Evolutionary conservation across 352 stramenopile species (phyloP), one percentile per base, ranked within the genome.

Genomic region (Globisporangium radiosum): DNA sequence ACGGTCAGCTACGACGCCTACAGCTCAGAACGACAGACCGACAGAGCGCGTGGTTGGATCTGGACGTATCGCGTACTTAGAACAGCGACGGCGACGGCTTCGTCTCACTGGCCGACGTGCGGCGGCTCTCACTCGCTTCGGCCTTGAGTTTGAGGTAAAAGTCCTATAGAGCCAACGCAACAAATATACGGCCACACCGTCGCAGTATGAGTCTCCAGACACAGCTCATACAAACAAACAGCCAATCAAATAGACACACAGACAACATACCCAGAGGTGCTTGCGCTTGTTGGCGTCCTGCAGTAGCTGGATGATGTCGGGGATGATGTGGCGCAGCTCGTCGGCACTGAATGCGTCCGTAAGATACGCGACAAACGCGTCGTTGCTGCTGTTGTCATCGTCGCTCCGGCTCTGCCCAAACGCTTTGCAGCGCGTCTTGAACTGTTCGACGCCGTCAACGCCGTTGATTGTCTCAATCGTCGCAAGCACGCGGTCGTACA

Each of bases 391-490:
- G 60, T 88, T 64, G 44, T 84, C 74, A 68, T 92, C 76, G 47
- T 76, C 75, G 69, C 78, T 84, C 48, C 81, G 80, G 68, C 88
- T 91, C 71, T 94, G 85, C 36, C 85, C 81, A 57, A 88, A 94
- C 51, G 92, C 81, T 65, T 94, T 94, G 73, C 85, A 94, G 58
- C 80, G 83, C 49, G 68, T 81, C 69, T 92, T 92, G 70, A 94
- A 94, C 57, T 94, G 80, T 19, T 90, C 78, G 48, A 90, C 85
- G 42, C 78, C 80, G 6, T 65, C 49, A 14, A 65, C 65, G 1
- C 82, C 85, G 2, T 78, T 70, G 40, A 88, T 71, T 37, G 70
- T 65, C 15, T 89, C 78, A 55, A 94, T 94, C 36, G 82, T 80
- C 57, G 69, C 68, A 40, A 94, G 60, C 63, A 94, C 85, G 52